Percentiles rank a stretch among this genome's conserved stretches.
phyloP scores from a whole-genome alignment of 495 filamentous ascomycete genomes.

The Aspergillus leporis region DNA sequence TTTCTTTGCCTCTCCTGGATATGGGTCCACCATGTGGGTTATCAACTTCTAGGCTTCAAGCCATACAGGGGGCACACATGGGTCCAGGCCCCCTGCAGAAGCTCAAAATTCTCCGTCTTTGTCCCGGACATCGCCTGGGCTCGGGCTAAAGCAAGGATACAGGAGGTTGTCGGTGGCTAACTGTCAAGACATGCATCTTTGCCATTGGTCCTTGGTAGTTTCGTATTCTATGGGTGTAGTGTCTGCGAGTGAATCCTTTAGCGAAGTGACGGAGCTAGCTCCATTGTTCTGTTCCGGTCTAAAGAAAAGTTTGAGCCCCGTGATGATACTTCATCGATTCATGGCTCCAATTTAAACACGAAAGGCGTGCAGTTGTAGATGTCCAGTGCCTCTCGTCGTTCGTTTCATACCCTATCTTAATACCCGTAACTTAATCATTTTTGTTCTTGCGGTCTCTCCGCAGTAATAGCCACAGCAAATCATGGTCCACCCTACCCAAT shows the following conservation, averaged over 20 bases:
- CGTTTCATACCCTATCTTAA: constrained; percentile 4
- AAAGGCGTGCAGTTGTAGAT: not conserved
- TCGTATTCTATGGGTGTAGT: constrained; percentile 10
- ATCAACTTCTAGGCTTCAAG: constrained; percentile 10
- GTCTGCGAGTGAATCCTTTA: constrained; percentile 8
- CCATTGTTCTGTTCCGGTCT: constrained; percentile 17
- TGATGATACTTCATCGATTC: constrained; percentile 6
- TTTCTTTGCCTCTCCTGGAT: constrained; percentile 9
- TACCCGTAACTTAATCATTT: constrained; percentile 1
- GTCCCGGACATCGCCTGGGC: constrained; percentile 3
- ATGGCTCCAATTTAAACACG: constrained; percentile 19
- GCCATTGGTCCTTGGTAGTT: constrained; percentile 13
- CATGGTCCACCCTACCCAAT: constrained; percentile 41
- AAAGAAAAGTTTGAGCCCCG: constrained; percentile 8
- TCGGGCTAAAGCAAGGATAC: constrained; percentile 17
- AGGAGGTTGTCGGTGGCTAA: constrained; percentile 2
- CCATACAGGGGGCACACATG: constrained; percentile 10
- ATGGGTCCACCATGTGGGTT: constrained; percentile 12
- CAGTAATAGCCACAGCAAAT: constrained; percentile 16
- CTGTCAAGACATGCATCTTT: not conserved
- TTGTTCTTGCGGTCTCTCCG: not conserved
- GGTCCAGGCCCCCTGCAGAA: constrained; percentile 11
- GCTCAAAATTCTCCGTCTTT: constrained; percentile 2
- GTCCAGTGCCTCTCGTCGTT: constrained; percentile 3
- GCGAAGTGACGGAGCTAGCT: constrained; percentile 15